A percentile compares a stretch with the other conserved stretches of the same genome.
phyloP scores from a whole-genome alignment of 305 asterid genomes.

The Rubia peregrina region DNA sequence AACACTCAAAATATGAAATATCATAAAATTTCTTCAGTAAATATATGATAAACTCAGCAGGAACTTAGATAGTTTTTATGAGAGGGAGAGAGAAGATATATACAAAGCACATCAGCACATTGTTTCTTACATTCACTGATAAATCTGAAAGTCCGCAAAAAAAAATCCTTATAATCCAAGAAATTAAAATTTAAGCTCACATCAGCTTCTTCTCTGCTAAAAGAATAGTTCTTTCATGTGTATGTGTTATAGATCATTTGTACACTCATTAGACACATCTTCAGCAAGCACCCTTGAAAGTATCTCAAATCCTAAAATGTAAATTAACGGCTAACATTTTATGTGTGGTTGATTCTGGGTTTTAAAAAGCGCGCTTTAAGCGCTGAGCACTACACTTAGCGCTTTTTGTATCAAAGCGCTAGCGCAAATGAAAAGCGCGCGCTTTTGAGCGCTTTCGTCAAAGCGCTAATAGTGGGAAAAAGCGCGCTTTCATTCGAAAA shows the following conservation, averaged over 20 bases:
- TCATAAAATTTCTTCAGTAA: background rate
- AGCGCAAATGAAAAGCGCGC: no score
- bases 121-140: background rate
- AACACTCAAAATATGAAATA: background rate
- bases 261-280: background rate
- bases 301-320: background rate
- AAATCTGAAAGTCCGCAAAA: background rate
- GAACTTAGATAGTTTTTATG: background rate
- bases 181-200: background rate
- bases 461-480: no score
- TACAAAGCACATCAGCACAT: background rate
- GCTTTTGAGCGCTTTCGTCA: no score
- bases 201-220: background rate
- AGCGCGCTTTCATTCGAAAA: no score
- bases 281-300: background rate
- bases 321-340: background rate
- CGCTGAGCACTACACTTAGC: no score
- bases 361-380: no score
- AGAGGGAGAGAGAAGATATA: background rate
- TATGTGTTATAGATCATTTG: background rate
- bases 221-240: background rate
- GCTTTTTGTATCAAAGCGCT: no score
- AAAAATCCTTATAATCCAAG: background rate
- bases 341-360: no score
- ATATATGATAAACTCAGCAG: background rate